Percentiles rank a stretch among this genome's conserved stretches.
These are phyloP conservation scores for Lactarius indigo DNA, from an alignment of 768 basidiomycete species.

Conservation along the genomic window DNA sequence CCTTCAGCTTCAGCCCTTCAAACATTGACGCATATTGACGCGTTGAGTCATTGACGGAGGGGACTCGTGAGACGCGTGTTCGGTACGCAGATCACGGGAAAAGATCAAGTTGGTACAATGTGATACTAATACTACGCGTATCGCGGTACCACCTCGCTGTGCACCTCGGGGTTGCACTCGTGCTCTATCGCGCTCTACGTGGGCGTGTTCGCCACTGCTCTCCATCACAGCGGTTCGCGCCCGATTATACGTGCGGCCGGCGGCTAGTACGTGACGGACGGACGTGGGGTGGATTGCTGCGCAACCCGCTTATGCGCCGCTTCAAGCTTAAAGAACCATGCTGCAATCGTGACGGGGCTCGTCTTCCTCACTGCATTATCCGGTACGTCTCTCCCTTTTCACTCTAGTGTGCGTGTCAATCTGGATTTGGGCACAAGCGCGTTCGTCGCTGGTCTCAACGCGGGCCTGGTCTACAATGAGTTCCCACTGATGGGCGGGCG, in stretches of 20 bases:
- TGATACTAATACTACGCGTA: slow-evolving; percentile 93
- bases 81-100: no score
- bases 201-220: slow-evolving; percentile 82
- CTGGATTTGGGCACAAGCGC: slow-evolving; percentile 58
- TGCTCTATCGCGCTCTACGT: slow-evolving; percentile 81
- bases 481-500: no score
- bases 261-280: slow-evolving; percentile 42
- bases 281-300: slow-evolving; percentile 45
- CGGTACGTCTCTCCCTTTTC: slow-evolving; percentile 46
- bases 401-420: neutral
- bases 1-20: no score
- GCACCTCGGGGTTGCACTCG: slow-evolving; percentile 90
- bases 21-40: no score
- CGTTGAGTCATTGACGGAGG: no score
- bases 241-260: slow-evolving; percentile 54
- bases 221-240: slow-evolving; percentile 67
- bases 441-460: slow-evolving; percentile 96
- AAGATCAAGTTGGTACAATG: no score
- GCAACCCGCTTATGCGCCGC: slow-evolving; percentile 51
- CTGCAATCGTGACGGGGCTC: slow-evolving; percentile 64
- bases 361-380: slow-evolving; percentile 92
- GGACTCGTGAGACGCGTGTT: no score
- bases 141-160: slow-evolving; percentile 96
- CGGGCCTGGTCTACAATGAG: slow-evolving; percentile 95
- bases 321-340: no score